phyloP scores from a whole-genome alignment of 139 green algal species.

The Chlamydomonas schloesseri region DNA sequence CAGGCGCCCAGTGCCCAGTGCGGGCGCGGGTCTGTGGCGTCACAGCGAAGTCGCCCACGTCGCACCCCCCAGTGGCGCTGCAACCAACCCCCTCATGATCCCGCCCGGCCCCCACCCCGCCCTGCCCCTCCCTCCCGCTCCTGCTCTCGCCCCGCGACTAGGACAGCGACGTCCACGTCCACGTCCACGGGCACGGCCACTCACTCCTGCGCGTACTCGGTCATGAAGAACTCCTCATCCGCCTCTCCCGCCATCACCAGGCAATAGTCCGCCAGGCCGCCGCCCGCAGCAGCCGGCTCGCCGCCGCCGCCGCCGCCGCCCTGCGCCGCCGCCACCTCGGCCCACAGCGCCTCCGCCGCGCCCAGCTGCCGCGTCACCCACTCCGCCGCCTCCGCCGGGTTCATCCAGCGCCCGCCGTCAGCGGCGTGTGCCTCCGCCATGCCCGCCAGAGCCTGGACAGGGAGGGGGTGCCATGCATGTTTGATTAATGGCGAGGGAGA shows the following conservation, averaged over 20 bases:
- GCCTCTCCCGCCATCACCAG: constrained; percentile 52
- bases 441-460: constrained; percentile 43
- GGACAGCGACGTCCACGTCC: too few relatives aligned
- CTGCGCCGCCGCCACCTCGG: not conserved
- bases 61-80: too few relatives aligned
- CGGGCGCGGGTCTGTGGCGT: too few relatives aligned
- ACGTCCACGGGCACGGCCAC: not conserved
- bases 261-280: constrained; percentile 54
- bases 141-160: not conserved
- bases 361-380: constrained; percentile 60
- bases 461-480: too few relatives aligned
- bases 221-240: constrained; percentile 71
- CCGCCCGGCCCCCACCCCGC: too few relatives aligned
- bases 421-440: constrained; percentile 38
- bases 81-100: too few relatives aligned
- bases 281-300: not conserved
- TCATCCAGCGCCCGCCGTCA: constrained; percentile 51
- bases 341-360: constrained; percentile 60
- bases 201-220: constrained; percentile 65
- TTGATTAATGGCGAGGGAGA: too few relatives aligned
- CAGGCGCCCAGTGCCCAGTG: too few relatives aligned
- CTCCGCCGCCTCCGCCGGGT: constrained; percentile 32
- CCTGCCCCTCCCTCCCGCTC: not conserved
- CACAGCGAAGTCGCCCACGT: too few relatives aligned
- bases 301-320: not conserved